These are phyloP conservation scores for Penicillium ucsense DNA, from an alignment of 495 filamentous ascomycete genomes.

Conservation along the genomic window DNA sequence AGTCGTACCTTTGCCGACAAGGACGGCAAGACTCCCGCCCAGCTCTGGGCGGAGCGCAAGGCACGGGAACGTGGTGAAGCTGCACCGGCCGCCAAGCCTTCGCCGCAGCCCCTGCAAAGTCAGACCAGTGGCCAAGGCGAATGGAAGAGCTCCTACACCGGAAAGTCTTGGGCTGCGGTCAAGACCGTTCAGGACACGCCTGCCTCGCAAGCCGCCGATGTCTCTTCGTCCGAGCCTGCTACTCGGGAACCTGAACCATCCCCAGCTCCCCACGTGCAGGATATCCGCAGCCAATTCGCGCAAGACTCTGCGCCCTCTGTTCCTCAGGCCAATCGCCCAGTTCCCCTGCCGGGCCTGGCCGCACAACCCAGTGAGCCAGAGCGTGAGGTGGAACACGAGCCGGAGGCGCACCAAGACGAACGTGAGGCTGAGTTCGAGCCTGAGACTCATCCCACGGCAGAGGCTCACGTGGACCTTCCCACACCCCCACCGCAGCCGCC, in stretches of 20 bases:
- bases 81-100: slow-evolving; percentile 22
- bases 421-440: slow-evolving; percentile 38
- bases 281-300: slow-evolving; percentile 70
- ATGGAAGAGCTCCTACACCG: slow-evolving; percentile 84
- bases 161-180: slow-evolving; percentile 81
- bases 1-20: slow-evolving; percentile 90
- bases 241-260: slow-evolving; percentile 39
- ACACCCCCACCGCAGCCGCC: slow-evolving; percentile 45
- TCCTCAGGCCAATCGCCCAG: slow-evolving; percentile 36
- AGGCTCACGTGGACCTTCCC: slow-evolving; percentile 22
- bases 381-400: slow-evolving; percentile 23
- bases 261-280: slow-evolving; percentile 49
- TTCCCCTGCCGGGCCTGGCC: slow-evolving; percentile 69
- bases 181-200: slow-evolving; percentile 60
- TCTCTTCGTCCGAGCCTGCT: slow-evolving; percentile 37
- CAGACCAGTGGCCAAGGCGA: slow-evolving; percentile 62
- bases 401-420: slow-evolving; percentile 35
- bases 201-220: slow-evolving; percentile 48
- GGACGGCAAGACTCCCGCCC: slow-evolving; percentile 92
- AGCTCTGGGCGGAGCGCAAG: slow-evolving; percentile 96
- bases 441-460: slow-evolving; percentile 20
- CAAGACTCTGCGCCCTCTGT: slow-evolving; percentile 24
- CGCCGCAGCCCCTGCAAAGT: slow-evolving; percentile 41
- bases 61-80: slow-evolving; percentile 59
- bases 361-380: slow-evolving; percentile 30